phyloP scores from a whole-genome alignment of 305 asterid genomes.

The Fraxinus ornus region DNA sequence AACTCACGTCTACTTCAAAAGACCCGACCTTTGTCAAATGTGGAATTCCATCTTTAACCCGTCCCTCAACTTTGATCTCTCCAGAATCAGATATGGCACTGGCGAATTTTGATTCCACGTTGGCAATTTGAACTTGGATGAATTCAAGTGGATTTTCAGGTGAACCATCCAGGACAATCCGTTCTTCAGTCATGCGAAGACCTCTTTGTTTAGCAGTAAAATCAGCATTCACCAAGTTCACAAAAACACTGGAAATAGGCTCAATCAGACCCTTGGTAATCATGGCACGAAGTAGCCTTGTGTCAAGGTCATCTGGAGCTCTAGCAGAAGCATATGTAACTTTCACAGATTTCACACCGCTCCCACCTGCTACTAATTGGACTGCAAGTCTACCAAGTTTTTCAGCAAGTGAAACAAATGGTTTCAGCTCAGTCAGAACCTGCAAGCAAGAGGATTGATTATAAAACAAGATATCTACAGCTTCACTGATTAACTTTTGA shows the following conservation, averaged over 20 bases:
- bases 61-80: conserved; percentile 76
- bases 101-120: conserved; percentile 79
- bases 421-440: conserved; percentile 84
- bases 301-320: conserved; percentile 89
- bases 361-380: conserved; percentile 86
- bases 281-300: conserved; percentile 88
- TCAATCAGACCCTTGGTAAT: conserved; percentile 91
- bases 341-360: conserved; percentile 74
- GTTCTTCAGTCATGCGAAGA: conserved; percentile 69
- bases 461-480: background rate
- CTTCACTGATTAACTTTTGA: background rate
- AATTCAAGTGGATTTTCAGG: conserved; percentile 79
- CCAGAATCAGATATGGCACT: conserved; percentile 88
- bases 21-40: conserved; percentile 85
- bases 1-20: conserved; percentile 85
- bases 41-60: conserved; percentile 82
- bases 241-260: conserved; percentile 74
- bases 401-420: conserved; percentile 76
- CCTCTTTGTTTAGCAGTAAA: conserved; percentile 94
- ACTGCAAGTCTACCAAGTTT: conserved; percentile 95
- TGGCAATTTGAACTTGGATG: conserved; percentile 76
- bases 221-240: conserved; percentile 88
- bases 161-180: conserved; percentile 64
- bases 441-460: conserved; percentile 28
- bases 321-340: conserved; percentile 78